Evolutionary conservation across 768 basidiomycete species (phyloP), one percentile per base, ranked within the genome.

Genomic region (Boletus rubescentipes): DNA sequence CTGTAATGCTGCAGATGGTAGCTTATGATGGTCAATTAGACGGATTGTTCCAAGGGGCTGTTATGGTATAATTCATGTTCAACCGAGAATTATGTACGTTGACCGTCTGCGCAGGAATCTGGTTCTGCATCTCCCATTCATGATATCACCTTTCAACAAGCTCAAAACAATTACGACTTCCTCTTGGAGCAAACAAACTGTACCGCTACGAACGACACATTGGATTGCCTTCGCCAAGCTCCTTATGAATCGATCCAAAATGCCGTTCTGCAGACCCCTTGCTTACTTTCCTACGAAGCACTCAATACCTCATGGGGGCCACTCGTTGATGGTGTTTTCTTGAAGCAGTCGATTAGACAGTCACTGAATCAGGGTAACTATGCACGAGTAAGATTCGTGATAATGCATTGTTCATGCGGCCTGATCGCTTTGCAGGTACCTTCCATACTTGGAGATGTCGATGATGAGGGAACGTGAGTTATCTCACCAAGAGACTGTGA

Each of bases 361-460:
- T 50, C 50, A 6, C 31, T 52, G 12, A 26, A 57, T 23, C 57
- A 66, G 18, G 77, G 77, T 10, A 66, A 62, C 21, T 70, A 72
- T 26, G 66, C 70, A 9, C 61, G 63, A 43, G 69, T 72, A 10
- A 49, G 45, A 11, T 44, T 20, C 23, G 2, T 14, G 3, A 16
- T 11, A 12, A 12, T 15, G 6, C 6, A 6, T 3, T 26, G 26
- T 26, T n/a, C n/a, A 26, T n/a, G 8, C 4, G 4, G n/a, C 21
- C 36, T 30, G 23, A 11, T 21, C 29, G n/a, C 39, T 38, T 34
- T 20, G 16, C 30, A 51, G 50, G 21, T 53, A 23, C 51, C 44
- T 5, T 30, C 44, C 1, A 46, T 53, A 30, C 31, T 53, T 0
- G 51, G 51, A 9, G 35, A 34, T 16, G 44, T 53, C 2, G 51